phyloP scores from a whole-genome alignment of 345 rosid species.

The Populus deltoides region DNA sequence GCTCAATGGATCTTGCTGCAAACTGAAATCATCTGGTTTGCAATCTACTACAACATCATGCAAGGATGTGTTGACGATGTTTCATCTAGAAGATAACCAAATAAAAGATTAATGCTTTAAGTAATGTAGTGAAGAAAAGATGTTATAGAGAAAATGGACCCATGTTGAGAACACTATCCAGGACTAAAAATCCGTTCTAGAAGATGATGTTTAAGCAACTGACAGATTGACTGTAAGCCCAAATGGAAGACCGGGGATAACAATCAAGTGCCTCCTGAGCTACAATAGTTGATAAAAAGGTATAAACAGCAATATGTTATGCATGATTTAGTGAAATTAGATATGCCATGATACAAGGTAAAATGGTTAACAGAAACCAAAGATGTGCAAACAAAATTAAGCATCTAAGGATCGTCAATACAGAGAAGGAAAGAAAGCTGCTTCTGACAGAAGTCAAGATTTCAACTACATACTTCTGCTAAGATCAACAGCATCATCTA shows the following conservation, averaged over 20 bases:
- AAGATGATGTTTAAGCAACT: neutral
- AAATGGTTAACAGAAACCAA: neutral
- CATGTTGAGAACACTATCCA: neutral
- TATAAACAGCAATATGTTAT: neutral
- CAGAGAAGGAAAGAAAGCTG: constrained; percentile 3
- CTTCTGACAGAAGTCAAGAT: neutral
- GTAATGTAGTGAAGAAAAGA: neutral
- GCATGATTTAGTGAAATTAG: neutral
- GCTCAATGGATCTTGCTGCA: neutral
- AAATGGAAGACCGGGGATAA: neutral
- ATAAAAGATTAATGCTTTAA: neutral
- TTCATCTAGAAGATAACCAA: neutral
- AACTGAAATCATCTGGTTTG: neutral
- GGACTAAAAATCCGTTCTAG: neutral
- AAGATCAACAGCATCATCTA: constrained; percentile 54
- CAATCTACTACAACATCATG: neutral
- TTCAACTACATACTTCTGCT: constrained; percentile 40
- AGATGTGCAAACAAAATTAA: neutral
- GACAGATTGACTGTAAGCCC: neutral
- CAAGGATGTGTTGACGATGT: neutral
- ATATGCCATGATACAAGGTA: neutral
- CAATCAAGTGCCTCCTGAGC: neutral
- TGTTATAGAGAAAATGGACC: neutral
- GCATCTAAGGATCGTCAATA: neutral
- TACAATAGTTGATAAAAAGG: neutral